Percentiles rank a stretch among this genome's conserved stretches.
Evolutionary conservation across 306 rosid genomes (phyloP).

Genomic region (Vicia faba): DNA sequence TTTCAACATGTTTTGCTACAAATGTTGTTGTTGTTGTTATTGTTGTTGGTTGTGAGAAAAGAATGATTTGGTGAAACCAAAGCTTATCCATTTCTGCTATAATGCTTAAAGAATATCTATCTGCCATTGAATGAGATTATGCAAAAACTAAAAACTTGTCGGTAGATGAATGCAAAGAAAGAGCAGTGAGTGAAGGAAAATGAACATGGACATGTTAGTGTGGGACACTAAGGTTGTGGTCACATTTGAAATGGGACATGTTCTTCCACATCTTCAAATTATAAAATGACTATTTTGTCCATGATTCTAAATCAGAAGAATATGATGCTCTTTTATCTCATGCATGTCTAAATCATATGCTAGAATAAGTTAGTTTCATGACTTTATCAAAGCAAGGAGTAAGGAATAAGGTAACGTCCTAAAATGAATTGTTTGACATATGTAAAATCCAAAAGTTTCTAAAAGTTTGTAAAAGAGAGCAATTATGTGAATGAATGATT

Average conservation of each 20-base stretch:
- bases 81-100: conserved; percentile 72
- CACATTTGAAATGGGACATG: conserved; percentile 39
- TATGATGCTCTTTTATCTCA: conserved; percentile 30
- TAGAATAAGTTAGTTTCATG: conserved; percentile 34
- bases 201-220: conserved; percentile 20
- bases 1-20: conserved; percentile 30
- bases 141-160: conserved; percentile 27
- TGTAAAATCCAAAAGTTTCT: conserved; percentile 28
- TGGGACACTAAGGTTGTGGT: conserved; percentile 59
- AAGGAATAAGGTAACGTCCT: conserved; percentile 7
- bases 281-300: conserved; percentile 43
- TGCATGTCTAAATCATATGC: conserved; percentile 34
- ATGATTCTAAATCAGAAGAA: background rate
- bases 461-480: background rate
- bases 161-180: conserved; percentile 37
- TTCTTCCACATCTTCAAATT: conserved; percentile 39
- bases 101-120: conserved; percentile 38
- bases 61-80: conserved; percentile 77
- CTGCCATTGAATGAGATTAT: conserved; percentile 52
- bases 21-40: conserved; percentile 37
- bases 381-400: conserved; percentile 19
- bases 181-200: conserved; percentile 43
- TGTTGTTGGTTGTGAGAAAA: conserved; percentile 60
- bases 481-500: conserved; percentile 5
- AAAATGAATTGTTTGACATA: conserved; percentile 3